Percentiles rank a stretch among this genome's conserved stretches.
Evolutionary conservation across 176 grass and related monocot species (phyloP).

Genomic region (Eragrostis nindensis): DNA sequence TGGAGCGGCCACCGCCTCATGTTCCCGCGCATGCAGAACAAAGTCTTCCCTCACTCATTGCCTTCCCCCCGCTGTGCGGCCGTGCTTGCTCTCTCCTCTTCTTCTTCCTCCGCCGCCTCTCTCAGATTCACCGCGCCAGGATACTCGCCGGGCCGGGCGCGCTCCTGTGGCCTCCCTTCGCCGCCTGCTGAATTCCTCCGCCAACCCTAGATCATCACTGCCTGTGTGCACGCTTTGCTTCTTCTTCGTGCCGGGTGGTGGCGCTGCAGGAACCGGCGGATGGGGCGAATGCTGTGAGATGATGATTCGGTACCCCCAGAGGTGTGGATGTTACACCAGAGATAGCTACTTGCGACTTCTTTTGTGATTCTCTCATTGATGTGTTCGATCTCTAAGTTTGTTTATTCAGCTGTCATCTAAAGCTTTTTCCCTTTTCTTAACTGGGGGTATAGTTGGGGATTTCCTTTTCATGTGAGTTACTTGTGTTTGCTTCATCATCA

Average conservation of each 20-base stretch:
- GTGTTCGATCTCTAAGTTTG: neutral
- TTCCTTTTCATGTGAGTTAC: neutral
- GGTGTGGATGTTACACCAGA: slow-evolving; percentile 40
- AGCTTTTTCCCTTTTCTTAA: neutral
- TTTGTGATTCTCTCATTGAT: neutral
- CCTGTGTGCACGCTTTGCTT: neutral
- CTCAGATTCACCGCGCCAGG: slow-evolving; percentile 26
- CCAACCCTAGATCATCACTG: neutral
- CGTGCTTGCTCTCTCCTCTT: neutral
- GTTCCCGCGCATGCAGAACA: slow-evolving; percentile 30
- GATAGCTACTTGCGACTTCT: neutral
- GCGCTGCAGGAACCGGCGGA: neutral
- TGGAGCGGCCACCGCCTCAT: slow-evolving; percentile 47
- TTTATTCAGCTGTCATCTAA: slow-evolving; percentile 8
- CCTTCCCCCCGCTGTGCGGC: slow-evolving; percentile 16
- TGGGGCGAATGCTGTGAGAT: slow-evolving; percentile 40
- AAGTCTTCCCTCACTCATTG: slow-evolving; percentile 31
- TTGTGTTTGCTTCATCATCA: slow-evolving; percentile 10
- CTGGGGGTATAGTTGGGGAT: neutral
- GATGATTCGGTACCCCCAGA: slow-evolving; percentile 32
- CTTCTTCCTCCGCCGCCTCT: neutral
- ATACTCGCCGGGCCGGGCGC: neutral
- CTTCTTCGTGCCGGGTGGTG: neutral
- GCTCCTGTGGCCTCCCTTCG: neutral
- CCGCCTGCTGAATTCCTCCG: neutral